Evolutionary conservation across 345 rosid species (phyloP).

Genomic region (Salix caprea): DNA sequence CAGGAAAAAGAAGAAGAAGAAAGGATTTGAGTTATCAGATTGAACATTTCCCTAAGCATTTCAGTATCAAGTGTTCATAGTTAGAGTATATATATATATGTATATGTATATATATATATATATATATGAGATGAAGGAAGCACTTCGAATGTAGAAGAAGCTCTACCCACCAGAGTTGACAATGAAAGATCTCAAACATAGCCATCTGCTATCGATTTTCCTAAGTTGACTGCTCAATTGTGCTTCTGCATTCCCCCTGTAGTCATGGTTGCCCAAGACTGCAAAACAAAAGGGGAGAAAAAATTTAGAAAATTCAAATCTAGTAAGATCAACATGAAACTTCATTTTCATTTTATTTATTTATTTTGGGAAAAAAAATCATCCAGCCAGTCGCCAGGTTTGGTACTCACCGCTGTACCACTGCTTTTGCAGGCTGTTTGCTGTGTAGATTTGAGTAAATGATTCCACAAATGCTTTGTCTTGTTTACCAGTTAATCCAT

Average conservation of each 20-base stretch:
- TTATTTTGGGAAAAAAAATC: neutral
- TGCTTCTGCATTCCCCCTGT: conserved; percentile 65
- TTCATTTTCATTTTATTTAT: neutral
- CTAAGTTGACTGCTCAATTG: conserved; percentile 56
- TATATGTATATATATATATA: neutral
- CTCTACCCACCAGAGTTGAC: conserved; percentile 41
- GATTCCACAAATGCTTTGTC: conserved; percentile 62
- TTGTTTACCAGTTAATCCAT: conserved; percentile 48
- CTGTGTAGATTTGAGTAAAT: conserved; percentile 58
- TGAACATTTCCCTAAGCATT: neutral
- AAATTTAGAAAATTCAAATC: neutral
- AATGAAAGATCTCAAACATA: conserved; percentile 59
- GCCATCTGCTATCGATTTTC: conserved; percentile 62
- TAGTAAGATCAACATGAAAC: neutral
- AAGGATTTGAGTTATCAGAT: neutral
- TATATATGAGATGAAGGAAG: neutral
- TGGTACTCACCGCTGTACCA: conserved; percentile 58
- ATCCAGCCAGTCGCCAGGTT: neutral
- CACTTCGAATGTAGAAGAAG: neutral
- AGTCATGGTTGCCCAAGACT: conserved; percentile 79
- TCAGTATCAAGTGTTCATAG: neutral
- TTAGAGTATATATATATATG: neutral
- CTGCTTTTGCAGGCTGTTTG: conserved; percentile 64
- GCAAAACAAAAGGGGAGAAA: neutral
- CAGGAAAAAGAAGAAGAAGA: neutral